Conservation (phyloP, 768 basidiomycete species). For the Leccinum truebloodii region DNA sequence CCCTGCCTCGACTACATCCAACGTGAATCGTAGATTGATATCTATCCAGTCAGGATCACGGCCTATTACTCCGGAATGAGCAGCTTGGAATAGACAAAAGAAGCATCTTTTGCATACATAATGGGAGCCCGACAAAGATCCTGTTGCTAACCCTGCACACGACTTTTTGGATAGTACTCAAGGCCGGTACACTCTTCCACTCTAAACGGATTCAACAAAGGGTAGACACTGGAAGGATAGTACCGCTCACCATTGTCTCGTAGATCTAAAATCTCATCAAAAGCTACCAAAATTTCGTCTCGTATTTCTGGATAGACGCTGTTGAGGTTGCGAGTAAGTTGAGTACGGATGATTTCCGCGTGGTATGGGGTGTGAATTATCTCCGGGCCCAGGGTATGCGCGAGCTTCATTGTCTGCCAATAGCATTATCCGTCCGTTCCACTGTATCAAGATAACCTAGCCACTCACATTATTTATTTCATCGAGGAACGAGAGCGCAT, state of each 20-base stretch:
- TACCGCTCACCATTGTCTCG: slow-evolving; percentile 15
- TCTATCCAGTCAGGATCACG: background rate
- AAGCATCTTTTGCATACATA: background rate
- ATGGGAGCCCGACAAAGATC: slow-evolving; percentile 48
- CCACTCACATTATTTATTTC: slow-evolving; percentile 36
- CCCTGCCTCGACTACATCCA: background rate
- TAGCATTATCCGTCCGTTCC: background rate
- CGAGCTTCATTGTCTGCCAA: slow-evolving; percentile 37
- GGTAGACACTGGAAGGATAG: background rate
- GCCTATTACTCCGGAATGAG: background rate
- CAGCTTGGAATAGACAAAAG: background rate
- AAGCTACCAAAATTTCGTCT: slow-evolving; percentile 39
- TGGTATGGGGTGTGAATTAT: slow-evolving; percentile 36
- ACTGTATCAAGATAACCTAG: background rate
- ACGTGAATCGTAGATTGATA: background rate
- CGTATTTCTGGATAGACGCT: slow-evolving; percentile 30
- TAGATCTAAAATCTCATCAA: slow-evolving; percentile 37
- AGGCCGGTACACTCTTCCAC: slow-evolving; percentile 37
- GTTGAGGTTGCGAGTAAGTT: slow-evolving; percentile 42
- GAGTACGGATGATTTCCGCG: slow-evolving; percentile 26
- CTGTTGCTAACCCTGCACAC: slow-evolving; percentile 38
- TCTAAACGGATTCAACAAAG: slow-evolving; percentile 27
- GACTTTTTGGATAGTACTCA: slow-evolving; percentile 24
- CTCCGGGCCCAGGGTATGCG: slow-evolving; percentile 40
- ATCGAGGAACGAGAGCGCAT: slow-evolving; percentile 38